phyloP scores from a whole-genome alignment of 352 stramenopile genomes.

The Globisporangium sylvaticum region DNA sequence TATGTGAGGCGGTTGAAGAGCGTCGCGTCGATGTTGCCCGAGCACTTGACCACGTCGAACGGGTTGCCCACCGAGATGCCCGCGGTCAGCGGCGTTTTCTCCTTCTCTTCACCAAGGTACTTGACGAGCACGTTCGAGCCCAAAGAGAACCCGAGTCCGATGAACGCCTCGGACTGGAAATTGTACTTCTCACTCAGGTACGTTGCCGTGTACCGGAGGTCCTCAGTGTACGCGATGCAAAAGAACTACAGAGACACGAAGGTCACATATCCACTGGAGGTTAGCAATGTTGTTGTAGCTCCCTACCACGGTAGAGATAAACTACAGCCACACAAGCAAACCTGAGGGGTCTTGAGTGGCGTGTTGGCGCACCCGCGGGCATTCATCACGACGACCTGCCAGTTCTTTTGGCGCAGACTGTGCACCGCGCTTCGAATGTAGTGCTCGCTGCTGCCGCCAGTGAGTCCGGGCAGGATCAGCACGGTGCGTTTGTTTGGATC shows the following conservation, averaged over 20 bases:
- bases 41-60: constrained; percentile 60
- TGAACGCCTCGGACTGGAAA: constrained; percentile 38
- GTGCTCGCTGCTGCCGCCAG: too few relatives aligned
- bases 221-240: constrained; percentile 54
- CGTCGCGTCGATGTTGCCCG: constrained; percentile 39
- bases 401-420: too few relatives aligned
- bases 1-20: constrained; percentile 63
- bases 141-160: constrained; percentile 72
- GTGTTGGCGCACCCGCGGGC: too few relatives aligned
- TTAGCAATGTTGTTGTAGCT: too few relatives aligned
- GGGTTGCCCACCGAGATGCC: constrained; percentile 71
- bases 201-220: constrained; percentile 41
- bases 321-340: too few relatives aligned
- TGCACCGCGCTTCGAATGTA: too few relatives aligned
- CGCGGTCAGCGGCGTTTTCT: constrained; percentile 36
- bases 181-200: constrained; percentile 40
- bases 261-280: too few relatives aligned
- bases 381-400: too few relatives aligned
- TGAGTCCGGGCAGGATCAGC: too few relatives aligned
- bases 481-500: not conserved
- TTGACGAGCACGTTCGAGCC: constrained; percentile 78
- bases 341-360: too few relatives aligned
- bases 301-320: too few relatives aligned
- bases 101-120: constrained; percentile 63
- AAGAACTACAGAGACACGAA: constrained; percentile 36